Conservation (phyloP, 345 rosid genomes). For the Boechera divaricarpa region DNA sequence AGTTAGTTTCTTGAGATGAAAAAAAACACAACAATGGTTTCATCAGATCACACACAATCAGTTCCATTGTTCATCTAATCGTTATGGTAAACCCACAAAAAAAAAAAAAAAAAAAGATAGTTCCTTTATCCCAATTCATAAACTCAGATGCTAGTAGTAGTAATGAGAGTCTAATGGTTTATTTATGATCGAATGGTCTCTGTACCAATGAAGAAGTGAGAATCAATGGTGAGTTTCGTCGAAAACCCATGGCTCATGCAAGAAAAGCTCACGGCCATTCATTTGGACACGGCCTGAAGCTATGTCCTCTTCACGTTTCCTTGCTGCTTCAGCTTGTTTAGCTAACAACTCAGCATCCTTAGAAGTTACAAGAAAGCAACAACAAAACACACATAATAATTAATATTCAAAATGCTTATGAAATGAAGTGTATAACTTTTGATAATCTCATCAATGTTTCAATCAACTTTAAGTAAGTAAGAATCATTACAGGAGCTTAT, state of each 20-base stretch:
- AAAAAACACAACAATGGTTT: background rate
- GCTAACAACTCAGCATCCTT: constrained; percentile 74
- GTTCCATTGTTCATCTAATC: background rate
- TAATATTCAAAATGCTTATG: no score
- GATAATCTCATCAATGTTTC: no score
- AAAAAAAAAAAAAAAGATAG: background rate
- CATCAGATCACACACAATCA: constrained; percentile 21
- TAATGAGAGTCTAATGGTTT: background rate
- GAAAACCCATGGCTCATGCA: constrained; percentile 81
- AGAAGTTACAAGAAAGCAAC: background rate
- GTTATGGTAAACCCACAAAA: background rate
- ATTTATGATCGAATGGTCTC: background rate
- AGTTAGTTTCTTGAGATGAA: constrained; percentile 3
- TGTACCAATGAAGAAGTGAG: constrained; percentile 29
- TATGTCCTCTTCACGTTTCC: constrained; percentile 82
- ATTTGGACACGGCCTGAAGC: constrained; percentile 73
- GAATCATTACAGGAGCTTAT: background rate
- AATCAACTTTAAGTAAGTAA: background rate
- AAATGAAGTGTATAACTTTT: no score
- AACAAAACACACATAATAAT: background rate
- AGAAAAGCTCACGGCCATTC: constrained; percentile 93
- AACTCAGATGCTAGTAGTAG: background rate
- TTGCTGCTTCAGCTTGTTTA: constrained; percentile 73
- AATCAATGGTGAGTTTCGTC: constrained; percentile 66
- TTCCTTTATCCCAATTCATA: background rate